Percentiles rank a stretch among this genome's conserved stretches.
Conservation (phyloP, 2,329 filamentous ascomycete genomes). For the Clarireedia homoeocarpa region DNA sequence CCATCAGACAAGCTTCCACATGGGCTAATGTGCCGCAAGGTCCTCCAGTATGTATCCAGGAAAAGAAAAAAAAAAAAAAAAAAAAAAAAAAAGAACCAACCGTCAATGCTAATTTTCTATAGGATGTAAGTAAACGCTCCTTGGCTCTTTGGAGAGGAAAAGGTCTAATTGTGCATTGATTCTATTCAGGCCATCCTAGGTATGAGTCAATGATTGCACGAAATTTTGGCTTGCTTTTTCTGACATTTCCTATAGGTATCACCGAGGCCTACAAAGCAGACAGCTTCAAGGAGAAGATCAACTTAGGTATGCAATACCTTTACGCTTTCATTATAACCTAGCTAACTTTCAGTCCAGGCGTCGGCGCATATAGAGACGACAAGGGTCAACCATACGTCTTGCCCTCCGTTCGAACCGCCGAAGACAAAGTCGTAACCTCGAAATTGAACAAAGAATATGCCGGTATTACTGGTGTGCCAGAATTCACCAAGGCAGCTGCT, state of each 20-base stretch:
- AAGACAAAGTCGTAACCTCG: constrained; percentile 73
- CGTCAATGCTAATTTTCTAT: constrained; percentile 11
- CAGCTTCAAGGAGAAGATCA: constrained; percentile 90
- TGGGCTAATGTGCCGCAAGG: constrained; percentile 91
- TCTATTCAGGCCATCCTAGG: constrained; percentile 63
- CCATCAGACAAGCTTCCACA: constrained; percentile 47
- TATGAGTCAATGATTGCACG: constrained; percentile 35
- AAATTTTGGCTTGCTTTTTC: constrained; percentile 18
- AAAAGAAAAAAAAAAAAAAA: not conserved
- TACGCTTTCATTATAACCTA: constrained; percentile 4
- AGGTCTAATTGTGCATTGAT: constrained; percentile 23
- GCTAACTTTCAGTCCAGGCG: constrained; percentile 47
- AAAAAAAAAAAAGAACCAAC: constrained; percentile 1
- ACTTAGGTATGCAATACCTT: constrained; percentile 61
- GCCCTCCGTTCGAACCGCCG: constrained; percentile 82
- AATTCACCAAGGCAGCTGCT: constrained; percentile 89
- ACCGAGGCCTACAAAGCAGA: constrained; percentile 99
- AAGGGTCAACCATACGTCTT: constrained; percentile 97
- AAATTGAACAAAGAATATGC: constrained; percentile 95
- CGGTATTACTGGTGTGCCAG: constrained; percentile 89
- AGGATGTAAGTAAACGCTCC: constrained; percentile 31
- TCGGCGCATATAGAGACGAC: constrained; percentile 97
- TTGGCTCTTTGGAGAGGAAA: constrained; percentile 25
- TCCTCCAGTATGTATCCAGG: constrained; percentile 65
- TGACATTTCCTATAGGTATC: constrained; percentile 51